Evolutionary conservation across 495 filamentous ascomycete genomes (phyloP).

Genomic region (Eremomyces bilateralis): DNA sequence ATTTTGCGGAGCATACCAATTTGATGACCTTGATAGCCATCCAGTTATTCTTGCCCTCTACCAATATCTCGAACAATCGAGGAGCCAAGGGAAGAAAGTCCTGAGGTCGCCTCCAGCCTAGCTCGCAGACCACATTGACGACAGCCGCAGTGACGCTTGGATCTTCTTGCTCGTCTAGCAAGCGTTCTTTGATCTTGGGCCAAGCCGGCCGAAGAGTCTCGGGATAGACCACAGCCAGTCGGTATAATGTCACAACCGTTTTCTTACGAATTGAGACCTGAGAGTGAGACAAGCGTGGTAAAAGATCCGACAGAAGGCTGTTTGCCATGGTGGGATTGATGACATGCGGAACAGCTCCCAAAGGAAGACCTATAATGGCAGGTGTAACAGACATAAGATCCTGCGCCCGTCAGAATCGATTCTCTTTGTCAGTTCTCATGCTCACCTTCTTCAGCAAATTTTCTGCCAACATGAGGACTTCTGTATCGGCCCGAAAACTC

Average conservation of each 20-base stretch:
- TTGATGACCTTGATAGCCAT: slow-evolving; percentile 99
- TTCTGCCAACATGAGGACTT: slow-evolving; percentile 92
- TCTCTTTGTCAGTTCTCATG: not conserved
- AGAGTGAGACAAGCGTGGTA: slow-evolving; percentile 71
- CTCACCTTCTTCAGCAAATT: slow-evolving; percentile 86
- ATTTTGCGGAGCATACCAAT: slow-evolving; percentile 36
- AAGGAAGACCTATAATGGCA: slow-evolving; percentile 59
- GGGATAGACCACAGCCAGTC: slow-evolving; percentile 80
- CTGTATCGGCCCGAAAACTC: slow-evolving; percentile 86
- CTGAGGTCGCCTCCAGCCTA: slow-evolving; percentile 79
- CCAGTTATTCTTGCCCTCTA: slow-evolving; percentile 94
- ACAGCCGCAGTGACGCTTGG: slow-evolving; percentile 87
- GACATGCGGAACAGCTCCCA: slow-evolving; percentile 73
- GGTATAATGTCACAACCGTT: slow-evolving; percentile 78
- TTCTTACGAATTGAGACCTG: slow-evolving; percentile 76
- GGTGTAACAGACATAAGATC: slow-evolving; percentile 58
- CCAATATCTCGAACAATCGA: slow-evolving; percentile 72
- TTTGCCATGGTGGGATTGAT: slow-evolving; percentile 78
- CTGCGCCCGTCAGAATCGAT: slow-evolving; percentile 19
- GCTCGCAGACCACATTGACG: slow-evolving; percentile 88
- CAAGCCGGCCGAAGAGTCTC: slow-evolving; percentile 80
- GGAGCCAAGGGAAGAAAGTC: slow-evolving; percentile 89
- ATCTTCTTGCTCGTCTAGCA: slow-evolving; percentile 81
- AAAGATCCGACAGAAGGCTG: slow-evolving; percentile 63
- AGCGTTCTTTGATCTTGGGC: slow-evolving; percentile 86